Evolutionary conservation across 73 alveolate genomes (phyloP), one percentile per base, ranked within the genome.

Genomic region (Stentor roeselii): DNA sequence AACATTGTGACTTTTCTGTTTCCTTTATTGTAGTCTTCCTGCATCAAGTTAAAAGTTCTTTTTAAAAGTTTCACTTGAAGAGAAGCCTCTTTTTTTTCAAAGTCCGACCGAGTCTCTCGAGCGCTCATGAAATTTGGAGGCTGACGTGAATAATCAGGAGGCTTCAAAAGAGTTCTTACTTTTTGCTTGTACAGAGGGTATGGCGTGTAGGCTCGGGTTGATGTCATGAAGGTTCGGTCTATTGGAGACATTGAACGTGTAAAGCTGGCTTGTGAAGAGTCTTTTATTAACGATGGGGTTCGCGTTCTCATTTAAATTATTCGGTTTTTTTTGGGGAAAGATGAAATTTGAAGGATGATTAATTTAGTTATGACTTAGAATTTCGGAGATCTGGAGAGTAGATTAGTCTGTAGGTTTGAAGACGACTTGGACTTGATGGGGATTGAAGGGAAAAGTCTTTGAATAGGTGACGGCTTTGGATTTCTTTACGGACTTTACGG

Each of bases 101-200:
- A 50, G 21, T 50, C 67, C 6, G 67, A 6, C 21, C 67, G 67
- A 21, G 67, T 50, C 21, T 50, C 67, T 50, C 67, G 6, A 50
- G 67, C 67, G 67, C 67, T 50, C 67, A 50, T 50, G 67, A 50
- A 50, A 21, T 50, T 50, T 50, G 67, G 67, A 50, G 67, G 67
- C 21, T 50, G 67, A 11, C 67, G 6, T 50, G 67, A 50, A 21
- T 50, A 50, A 50, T 50, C 67, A 50, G 67, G 67, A 21, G 67
- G 67, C 21, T 50, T 50, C 6, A 50, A 21, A 50, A 50, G 67
- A 11, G 67, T 50, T 50, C 67, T 6, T 11, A 50, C 67, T 50
- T 50, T 50, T 21, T 50, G 67, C 21, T 50, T 50, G 67, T 50
- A 50, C 21, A 50, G 21, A 50, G 67, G 67, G 67, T 50, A 50